phyloP scores from a whole-genome alignment of 306 rosid species.

The Elaeagnus macrophylla region DNA sequence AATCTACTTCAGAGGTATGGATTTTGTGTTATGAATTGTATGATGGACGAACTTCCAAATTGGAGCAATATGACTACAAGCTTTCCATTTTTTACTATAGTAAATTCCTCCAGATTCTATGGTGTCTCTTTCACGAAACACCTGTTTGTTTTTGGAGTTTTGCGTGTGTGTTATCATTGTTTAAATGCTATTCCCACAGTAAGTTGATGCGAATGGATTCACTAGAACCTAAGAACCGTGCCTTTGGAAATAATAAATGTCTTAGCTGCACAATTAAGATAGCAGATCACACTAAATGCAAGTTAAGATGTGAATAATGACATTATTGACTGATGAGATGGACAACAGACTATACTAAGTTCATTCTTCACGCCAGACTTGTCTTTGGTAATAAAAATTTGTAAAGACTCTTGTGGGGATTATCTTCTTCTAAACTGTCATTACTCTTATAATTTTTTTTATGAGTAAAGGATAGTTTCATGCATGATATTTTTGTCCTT shows the following conservation, averaged over 20 bases:
- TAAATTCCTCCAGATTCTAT: neutral
- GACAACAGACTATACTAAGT: too few species aligned
- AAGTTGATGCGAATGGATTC: neutral
- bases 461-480: too few species aligned
- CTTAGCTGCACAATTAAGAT: neutral
- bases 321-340: too few species aligned
- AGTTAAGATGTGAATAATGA: too few species aligned
- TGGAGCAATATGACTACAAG: slow-evolving; percentile 1
- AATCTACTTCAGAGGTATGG: slow-evolving; percentile 92
- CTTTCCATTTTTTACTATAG: slow-evolving; percentile 1
- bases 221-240: neutral
- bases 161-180: neutral
- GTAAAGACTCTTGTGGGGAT: too few species aligned
- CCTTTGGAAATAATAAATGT: neutral
- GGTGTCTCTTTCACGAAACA: neutral
- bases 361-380: too few species aligned
- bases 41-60: slow-evolving; percentile 2
- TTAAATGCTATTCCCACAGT: neutral
- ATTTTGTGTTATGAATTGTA: neutral
- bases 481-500: too few species aligned
- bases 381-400: too few species aligned
- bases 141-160: neutral
- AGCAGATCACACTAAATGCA: too few species aligned
- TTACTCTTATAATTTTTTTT: too few species aligned
- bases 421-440: too few species aligned